Base-by-base conservation (phyloP, 2,329 filamentous ascomycete species). In the Phaeoacremonium minimum region DNA sequence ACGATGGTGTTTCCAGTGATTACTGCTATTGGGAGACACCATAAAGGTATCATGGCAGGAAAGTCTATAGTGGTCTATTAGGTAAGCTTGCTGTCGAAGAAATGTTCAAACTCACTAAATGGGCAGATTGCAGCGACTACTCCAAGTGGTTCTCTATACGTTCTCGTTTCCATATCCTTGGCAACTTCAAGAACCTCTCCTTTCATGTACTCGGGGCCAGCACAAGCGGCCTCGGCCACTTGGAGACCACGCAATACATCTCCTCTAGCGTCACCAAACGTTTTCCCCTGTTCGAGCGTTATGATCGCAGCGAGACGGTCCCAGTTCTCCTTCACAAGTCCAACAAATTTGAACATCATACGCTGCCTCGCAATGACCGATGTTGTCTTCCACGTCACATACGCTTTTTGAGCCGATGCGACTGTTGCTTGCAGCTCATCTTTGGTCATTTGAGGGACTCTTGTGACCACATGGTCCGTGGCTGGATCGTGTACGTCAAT, bases 1-100 rank as follows among this genome's bases (percentile, higher is more conserved):
- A 94, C 78, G 40, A 89, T 70, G 12, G 85, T 90, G 69, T 94
- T 94, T 35, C 87, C 87, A 14, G 85, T 88, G 18, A 90, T 77
- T 30, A 86, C 87, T 32, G 87, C 87, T 50, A 93, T 85, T 28
- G 87, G 87, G 44, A 94, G 89, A 43, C 78, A 88, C 87, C 87
- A 94, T n/a, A 94, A 73, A 4, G 87, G 87, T 59, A 94, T 93
- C 87, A 94, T 94, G 50, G 87, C 87, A 30, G 87, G 87, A 66
- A 93, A 93, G 71, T 93, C 83, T 87, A 42, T 18, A 19, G 6
- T 16, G 19, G 28, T 13, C 33, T 15, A 38, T 34, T 16, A 43
- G 31, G 17, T n/a, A 30, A 2, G 16, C n/a, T n/a, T 6, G n/a
- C 7, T n/a, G 15, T 30, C 30, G 31, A 20, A 16, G 20, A 28